These are phyloP conservation scores for Lasiosphaeria ovina DNA, from an alignment of 495 filamentous ascomycete species.

Conservation along the genomic window DNA sequence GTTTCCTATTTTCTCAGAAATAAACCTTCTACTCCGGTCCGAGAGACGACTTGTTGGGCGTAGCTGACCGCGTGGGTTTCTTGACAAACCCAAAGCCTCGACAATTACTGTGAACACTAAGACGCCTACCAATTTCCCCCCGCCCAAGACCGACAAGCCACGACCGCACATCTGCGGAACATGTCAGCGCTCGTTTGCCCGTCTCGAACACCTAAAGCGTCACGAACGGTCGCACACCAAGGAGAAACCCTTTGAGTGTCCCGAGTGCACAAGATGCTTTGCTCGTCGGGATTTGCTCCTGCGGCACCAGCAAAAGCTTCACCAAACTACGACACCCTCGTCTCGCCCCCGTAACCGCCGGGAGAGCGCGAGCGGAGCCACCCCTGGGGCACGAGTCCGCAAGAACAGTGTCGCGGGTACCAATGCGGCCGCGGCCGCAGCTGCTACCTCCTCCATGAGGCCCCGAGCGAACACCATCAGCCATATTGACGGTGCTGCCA, in stretches of 20 bases:
- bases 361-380: constrained; percentile 81
- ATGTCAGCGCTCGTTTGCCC: constrained; percentile 88
- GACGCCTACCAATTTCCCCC: constrained; percentile 55
- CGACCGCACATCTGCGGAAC: constrained; percentile 93
- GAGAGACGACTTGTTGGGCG: constrained; percentile 9
- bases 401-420: constrained; percentile 81
- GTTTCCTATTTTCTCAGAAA: background rate
- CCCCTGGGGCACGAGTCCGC: constrained; percentile 67
- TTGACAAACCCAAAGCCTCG: constrained; percentile 36
- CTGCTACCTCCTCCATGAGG: constrained; percentile 59
- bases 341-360: constrained; percentile 83
- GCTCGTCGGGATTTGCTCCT: constrained; percentile 89
- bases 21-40: background rate
- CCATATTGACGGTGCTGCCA: constrained; percentile 77
- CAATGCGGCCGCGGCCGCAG: constrained; percentile 44
- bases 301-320: constrained; percentile 97
- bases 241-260: constrained; percentile 98
- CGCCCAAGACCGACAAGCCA: constrained; percentile 95
- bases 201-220: constrained; percentile 94
- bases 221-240: constrained; percentile 99
- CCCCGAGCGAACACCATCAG: constrained; percentile 96
- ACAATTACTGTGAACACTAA: constrained; percentile 54
- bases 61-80: constrained; percentile 15
- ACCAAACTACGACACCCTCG: constrained; percentile 91
- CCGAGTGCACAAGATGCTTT: constrained; percentile 93